phyloP scores from a whole-genome alignment of 257 asterid genomes.

The Voacanga thouarsii region DNA sequence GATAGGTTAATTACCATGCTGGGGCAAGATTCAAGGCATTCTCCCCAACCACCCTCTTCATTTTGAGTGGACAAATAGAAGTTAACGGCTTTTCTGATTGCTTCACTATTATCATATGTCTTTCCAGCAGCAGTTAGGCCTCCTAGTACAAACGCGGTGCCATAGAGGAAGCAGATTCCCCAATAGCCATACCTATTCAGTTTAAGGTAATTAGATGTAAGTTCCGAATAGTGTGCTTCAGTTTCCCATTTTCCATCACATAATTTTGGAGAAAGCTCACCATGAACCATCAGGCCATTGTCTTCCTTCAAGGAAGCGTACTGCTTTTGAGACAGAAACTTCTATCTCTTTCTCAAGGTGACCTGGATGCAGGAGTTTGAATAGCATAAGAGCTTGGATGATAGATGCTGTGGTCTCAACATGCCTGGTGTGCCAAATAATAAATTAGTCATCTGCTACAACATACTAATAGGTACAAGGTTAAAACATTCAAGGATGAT shows the following conservation, averaged over 20 bases:
- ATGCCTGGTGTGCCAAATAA: conserved; percentile 39
- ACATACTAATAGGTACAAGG: neutral
- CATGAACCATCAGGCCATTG: conserved; percentile 79
- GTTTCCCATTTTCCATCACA: neutral
- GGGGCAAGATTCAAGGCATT: conserved; percentile 72
- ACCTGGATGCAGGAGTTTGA: conserved; percentile 60
- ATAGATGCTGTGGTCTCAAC: conserved; percentile 55
- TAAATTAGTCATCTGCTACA: neutral
- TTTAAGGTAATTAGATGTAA: neutral
- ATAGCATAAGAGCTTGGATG: conserved; percentile 46
- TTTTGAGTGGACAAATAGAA: conserved; percentile 57
- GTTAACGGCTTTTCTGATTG: conserved; percentile 47
- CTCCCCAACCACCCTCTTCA: conserved; percentile 95
- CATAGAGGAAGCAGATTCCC: conserved; percentile 79
- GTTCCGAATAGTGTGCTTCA: too few relatives aligned
- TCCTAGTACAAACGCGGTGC: conserved; percentile 53
- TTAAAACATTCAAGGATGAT: neutral
- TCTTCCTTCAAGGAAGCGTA: conserved; percentile 46
- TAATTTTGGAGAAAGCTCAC: conserved; percentile 23
- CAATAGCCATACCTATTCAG: conserved; percentile 64
- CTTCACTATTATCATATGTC: conserved; percentile 49
- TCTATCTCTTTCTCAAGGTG: conserved; percentile 71
- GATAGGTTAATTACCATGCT: conserved; percentile 46
- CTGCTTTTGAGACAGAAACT: conserved; percentile 37
- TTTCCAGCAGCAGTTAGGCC: conserved; percentile 57